phyloP scores from a whole-genome alignment of 192 early-diverging fungal genomes.

The Coemansia sp. region DNA sequence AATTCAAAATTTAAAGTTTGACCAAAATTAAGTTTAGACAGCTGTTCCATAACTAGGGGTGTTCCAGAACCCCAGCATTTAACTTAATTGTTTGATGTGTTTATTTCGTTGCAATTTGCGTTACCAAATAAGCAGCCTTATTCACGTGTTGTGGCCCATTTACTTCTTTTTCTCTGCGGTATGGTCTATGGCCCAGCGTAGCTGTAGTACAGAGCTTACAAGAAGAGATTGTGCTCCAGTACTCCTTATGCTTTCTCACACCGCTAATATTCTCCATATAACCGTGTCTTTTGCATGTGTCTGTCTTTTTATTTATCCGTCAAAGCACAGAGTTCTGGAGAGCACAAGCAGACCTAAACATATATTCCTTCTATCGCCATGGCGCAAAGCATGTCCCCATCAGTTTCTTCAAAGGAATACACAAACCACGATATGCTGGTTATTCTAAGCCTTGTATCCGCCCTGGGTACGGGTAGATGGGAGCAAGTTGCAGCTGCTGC shows the following conservation, averaged over 20 bases:
- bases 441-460: conserved; percentile 32
- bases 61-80: too few relatives aligned
- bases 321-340: too few relatives aligned
- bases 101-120: too few relatives aligned
- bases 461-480: conserved; percentile 31
- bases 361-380: not conserved
- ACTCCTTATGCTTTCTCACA: not conserved
- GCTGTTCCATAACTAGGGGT: too few relatives aligned
- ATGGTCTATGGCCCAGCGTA: too few relatives aligned
- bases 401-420: conserved; percentile 5
- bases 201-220: not conserved
- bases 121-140: too few relatives aligned
- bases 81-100: not conserved
- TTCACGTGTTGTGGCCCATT: conserved; percentile 9
- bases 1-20: not conserved
- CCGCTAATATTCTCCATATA: not conserved
- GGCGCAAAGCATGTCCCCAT: conserved; percentile 5
- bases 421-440: conserved; percentile 37
- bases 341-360: not conserved
- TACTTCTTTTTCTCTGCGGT: too few relatives aligned
- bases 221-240: not conserved
- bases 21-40: too few relatives aligned
- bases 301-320: not conserved
- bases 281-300: not conserved
- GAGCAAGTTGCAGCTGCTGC: conserved; percentile 11